phyloP scores from a whole-genome alignment of 371 early-diverging fungal species.

The Caulochytrium protostelioides region DNA sequence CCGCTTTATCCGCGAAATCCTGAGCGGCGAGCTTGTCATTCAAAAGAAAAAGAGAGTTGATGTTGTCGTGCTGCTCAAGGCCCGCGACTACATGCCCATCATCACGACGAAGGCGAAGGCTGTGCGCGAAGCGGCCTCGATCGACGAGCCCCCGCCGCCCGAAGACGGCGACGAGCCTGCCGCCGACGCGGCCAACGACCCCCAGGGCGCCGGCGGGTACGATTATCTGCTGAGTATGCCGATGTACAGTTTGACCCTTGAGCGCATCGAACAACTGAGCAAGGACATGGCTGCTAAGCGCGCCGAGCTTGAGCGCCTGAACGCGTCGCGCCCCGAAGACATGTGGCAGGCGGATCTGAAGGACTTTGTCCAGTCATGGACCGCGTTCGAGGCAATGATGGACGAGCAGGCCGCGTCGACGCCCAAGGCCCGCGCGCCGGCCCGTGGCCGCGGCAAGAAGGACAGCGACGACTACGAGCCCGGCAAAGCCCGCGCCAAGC shows the following conservation, averaged over 20 bases:
- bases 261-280: slow-evolving; percentile 56
- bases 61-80: slow-evolving; percentile 53
- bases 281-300: slow-evolving; percentile 47
- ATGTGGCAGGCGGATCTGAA: slow-evolving; percentile 88
- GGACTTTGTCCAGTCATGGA: slow-evolving; percentile 20
- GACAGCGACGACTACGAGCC: not conserved
- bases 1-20: slow-evolving; percentile 82
- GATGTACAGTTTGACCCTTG: slow-evolving; percentile 74
- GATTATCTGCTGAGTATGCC: slow-evolving; percentile 91
- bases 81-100: slow-evolving; percentile 43
- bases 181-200: slow-evolving; percentile 6
- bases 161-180: slow-evolving; percentile 21
- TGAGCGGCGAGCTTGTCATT: slow-evolving; percentile 57
- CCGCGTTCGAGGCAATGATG: not conserved
- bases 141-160: too few species aligned
- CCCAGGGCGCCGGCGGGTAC: slow-evolving; percentile 32
- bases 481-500: not conserved
- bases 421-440: not conserved
- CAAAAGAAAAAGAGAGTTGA: slow-evolving; percentile 68
- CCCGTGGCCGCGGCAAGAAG: not conserved
- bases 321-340: slow-evolving; percentile 44
- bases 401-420: not conserved
- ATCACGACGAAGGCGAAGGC: slow-evolving; percentile 22
- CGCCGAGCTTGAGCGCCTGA: slow-evolving; percentile 44
- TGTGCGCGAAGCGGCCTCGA: slow-evolving; percentile 14